Conservation (phyloP, 495 filamentous ascomycete genomes). For the Tirmania nivea region DNA sequence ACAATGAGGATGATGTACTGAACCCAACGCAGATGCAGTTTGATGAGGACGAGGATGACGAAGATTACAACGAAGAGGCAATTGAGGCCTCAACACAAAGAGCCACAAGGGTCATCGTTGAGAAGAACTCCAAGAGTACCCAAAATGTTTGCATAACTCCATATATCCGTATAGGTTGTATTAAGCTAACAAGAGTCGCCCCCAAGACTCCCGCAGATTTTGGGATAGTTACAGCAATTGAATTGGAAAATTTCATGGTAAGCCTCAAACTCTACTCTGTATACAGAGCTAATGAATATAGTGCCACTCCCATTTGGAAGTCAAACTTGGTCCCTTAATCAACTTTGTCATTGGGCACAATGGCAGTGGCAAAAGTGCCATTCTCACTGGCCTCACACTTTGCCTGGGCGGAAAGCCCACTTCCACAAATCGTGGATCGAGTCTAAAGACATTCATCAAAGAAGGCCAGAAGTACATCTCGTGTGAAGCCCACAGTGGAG, state of each 20-base stretch:
- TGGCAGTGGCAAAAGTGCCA: constrained; percentile 94
- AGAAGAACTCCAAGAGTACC: constrained; percentile 9
- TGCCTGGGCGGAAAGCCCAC: constrained; percentile 90
- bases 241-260: constrained; percentile 21
- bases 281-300: neutral
- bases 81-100: constrained; percentile 13
- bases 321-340: constrained; percentile 71
- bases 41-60: constrained; percentile 1
- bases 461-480: constrained; percentile 48
- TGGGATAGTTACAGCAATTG: constrained; percentile 13
- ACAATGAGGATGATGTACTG: too few species aligned
- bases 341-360: constrained; percentile 98
- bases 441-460: constrained; percentile 79
- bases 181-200: neutral
- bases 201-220: constrained; percentile 10
- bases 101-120: constrained; percentile 9
- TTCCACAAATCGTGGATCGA: constrained; percentile 84
- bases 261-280: neutral
- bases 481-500: neutral
- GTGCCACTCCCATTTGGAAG: constrained; percentile 66
- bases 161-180: neutral
- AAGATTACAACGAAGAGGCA: constrained; percentile 8
- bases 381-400: constrained; percentile 82
- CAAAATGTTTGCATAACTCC: constrained; percentile 5
- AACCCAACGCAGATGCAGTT: neutral